These are phyloP conservation scores for Naematelia aurantialba DNA, from an alignment of 768 basidiomycete species.

Conservation along the genomic window DNA sequence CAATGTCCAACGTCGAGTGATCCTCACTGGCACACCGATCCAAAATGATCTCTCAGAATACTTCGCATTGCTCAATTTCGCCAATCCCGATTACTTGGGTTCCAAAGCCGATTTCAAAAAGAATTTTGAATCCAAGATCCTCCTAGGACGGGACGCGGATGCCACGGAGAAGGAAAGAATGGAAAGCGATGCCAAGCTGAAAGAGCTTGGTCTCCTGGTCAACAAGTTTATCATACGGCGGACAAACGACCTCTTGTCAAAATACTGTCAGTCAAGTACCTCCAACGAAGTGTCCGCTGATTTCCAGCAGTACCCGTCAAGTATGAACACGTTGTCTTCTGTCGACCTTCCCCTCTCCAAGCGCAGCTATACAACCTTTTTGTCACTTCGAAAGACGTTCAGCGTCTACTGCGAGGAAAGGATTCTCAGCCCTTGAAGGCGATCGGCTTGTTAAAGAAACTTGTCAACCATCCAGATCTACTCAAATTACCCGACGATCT, in stretches of 20 bases:
- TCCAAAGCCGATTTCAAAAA: conserved; percentile 86
- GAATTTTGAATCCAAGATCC: conserved; percentile 88
- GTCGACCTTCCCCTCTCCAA: conserved; percentile 77
- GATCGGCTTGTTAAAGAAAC: conserved; percentile 88
- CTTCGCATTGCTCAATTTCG: conserved; percentile 87
- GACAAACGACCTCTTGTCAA: conserved; percentile 89
- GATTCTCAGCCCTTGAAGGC: conserved; percentile 94
- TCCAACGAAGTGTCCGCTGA: background rate
- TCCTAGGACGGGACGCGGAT: conserved; percentile 82
- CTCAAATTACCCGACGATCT: conserved; percentile 80
- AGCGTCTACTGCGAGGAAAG: conserved; percentile 76
- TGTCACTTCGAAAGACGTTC: conserved; percentile 88
- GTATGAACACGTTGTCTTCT: conserved; percentile 97
- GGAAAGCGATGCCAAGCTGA: conserved; percentile 82
- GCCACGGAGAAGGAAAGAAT: conserved; percentile 74
- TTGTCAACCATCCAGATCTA: conserved; percentile 92
- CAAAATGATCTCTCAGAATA: conserved; percentile 93
- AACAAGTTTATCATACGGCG: conserved; percentile 91
- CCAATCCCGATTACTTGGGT: conserved; percentile 85
- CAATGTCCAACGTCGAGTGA: conserved; percentile 83
- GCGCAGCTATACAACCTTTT: conserved; percentile 80
- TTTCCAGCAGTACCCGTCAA: conserved; percentile 80
- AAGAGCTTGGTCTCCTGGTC: conserved; percentile 80
- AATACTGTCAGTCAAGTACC: conserved; percentile 67
- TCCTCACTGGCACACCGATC: conserved; percentile 89